Conservation (phyloP, 1,284 basidiomycete species). For the Phellopilus nigrolimitatus region DNA sequence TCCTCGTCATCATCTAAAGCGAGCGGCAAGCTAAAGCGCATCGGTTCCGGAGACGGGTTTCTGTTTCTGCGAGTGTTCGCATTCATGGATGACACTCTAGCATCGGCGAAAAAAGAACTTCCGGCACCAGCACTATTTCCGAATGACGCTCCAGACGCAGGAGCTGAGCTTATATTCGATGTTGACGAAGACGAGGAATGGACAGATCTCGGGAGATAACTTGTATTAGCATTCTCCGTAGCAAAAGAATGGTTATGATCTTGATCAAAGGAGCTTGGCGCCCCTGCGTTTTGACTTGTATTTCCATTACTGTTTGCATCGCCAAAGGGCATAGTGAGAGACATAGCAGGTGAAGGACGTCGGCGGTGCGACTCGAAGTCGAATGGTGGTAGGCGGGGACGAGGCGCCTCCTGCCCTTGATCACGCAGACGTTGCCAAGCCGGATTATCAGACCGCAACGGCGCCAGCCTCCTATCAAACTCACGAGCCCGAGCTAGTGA, state of each 20-base stretch:
- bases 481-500: conserved; percentile 15
- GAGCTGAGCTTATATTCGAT: background rate
- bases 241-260: background rate
- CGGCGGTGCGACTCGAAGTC: conserved; percentile 8
- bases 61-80: background rate
- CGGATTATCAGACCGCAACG: conserved; percentile 10
- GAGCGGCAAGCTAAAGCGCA: background rate
- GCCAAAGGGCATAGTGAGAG: background rate
- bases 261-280: background rate
- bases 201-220: background rate
- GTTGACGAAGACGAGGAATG: background rate
- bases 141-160: background rate
- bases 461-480: conserved; percentile 17
- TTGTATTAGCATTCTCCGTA: background rate
- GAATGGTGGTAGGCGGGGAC: conserved; percentile 9
- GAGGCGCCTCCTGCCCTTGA: background rate
- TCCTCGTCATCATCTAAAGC: conserved; percentile 3
- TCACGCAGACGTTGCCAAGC: background rate
- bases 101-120: background rate
- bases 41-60: background rate
- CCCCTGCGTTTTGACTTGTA: background rate
- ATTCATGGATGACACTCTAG: background rate
- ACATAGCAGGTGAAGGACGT: background rate
- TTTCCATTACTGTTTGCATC: background rate
- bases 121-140: background rate